These are phyloP conservation scores for Rhizopogon salebrosus DNA, from an alignment of 768 basidiomycete species.

Conservation along the genomic window DNA sequence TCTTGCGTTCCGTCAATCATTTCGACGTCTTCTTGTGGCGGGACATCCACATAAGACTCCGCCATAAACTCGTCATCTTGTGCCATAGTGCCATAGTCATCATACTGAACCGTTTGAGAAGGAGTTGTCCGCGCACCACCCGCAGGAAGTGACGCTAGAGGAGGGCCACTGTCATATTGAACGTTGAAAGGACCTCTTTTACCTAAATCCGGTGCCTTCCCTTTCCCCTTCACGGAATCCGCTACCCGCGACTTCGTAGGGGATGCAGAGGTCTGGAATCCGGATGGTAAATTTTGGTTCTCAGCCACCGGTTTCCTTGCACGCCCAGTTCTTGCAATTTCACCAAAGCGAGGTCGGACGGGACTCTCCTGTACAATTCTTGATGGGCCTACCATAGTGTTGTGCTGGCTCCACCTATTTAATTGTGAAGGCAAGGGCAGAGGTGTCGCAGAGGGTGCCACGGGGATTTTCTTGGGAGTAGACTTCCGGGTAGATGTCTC, in stretches of 20 bases:
- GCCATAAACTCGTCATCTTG: conserved; percentile 9
- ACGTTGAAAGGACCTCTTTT: background rate
- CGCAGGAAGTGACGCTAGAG: conserved; percentile 15
- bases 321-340: conserved; percentile 19
- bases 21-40: conserved; percentile 27
- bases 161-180: background rate
- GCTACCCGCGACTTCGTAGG: conserved; percentile 9
- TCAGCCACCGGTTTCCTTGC: conserved; percentile 13
- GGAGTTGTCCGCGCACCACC: conserved; percentile 15
- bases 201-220: background rate
- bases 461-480: conserved; percentile 34
- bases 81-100: conserved; percentile 14
- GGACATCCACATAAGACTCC: conserved; percentile 13
- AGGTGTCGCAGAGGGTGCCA: conserved; percentile 37
- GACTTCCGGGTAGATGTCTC: conserved; percentile 52
- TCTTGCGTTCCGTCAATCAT: conserved; percentile 25
- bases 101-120: conserved; percentile 11
- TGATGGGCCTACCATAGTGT: conserved; percentile 21
- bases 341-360: conserved; percentile 29
- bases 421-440: conserved; percentile 35
- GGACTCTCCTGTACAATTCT: conserved; percentile 31
- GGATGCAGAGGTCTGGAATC: conserved; percentile 18
- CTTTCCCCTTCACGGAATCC: conserved; percentile 14
- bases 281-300: conserved; percentile 18
- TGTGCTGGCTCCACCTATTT: conserved; percentile 28